Base-by-base conservation (phyloP, 2,329 filamentous ascomycete species). In the Trichoderma polysporum region DNA sequence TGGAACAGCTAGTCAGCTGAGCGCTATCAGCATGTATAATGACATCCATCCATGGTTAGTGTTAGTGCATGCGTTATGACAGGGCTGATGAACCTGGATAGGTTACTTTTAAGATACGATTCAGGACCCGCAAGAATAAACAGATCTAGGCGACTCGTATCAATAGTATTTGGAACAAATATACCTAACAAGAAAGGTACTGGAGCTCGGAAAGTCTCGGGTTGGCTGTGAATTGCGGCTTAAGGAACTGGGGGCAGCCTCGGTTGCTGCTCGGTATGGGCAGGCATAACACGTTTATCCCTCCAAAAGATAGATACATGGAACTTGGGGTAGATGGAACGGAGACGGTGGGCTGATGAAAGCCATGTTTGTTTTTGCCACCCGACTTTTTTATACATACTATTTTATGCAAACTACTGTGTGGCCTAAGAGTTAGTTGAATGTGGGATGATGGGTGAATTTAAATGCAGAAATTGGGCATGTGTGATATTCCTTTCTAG, bases 181-280 rank as follows among this genome's bases (percentile, higher is more conserved):
- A 39, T 9, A 25, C 13, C 47, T n/a, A 50, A 49, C 33, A 25
- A 5, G 17, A 53, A n/a, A 52, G n/a, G 17, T 4, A 31, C 39
- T 17, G 33, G 1, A 56, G 27, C 8, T 58, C 66, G 66, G 66
- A 65, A 68, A 68, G 66, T 56, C 66, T 56, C 66, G 66, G 66
- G 62, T 19, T 25, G 35, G 39, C 22, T 35, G 39, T n/a, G 39
- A 15, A 29, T 31, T 33, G 47, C 53, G 64, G 56, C 31, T 63
- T 45, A 37, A 37, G 31, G 27, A 50, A 31, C 13, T 50, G 13
- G 41, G 19, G 37, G 50, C 33, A 50, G 57, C 39, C 39, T 49
- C 39, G 62, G 62, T 22, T 58, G 61, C 25, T 15, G 5, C 19
- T 54, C 39, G 61, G 35, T 39, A 41, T 25, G 19, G 13, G 25